phyloP scores from a whole-genome alignment of 768 basidiomycete genomes.

The Cystobasidium ongulense region DNA sequence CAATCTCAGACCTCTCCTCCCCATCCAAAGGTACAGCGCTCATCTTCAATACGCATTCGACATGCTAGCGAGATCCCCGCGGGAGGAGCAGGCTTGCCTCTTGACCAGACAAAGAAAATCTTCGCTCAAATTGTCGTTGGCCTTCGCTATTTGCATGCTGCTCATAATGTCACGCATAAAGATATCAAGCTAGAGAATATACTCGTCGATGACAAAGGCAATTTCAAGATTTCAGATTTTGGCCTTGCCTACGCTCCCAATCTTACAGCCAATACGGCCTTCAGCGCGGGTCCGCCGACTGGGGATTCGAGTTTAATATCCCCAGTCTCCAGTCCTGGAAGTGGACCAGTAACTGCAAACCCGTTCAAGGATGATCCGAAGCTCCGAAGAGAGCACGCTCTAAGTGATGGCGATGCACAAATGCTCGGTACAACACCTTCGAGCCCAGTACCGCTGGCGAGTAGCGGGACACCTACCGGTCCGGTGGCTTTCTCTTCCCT shows the following conservation, averaged over 20 bases:
- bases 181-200: conserved; percentile 98
- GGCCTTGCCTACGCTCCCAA: conserved; percentile 57
- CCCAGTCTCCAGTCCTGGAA: not conserved
- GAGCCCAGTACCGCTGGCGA: not conserved
- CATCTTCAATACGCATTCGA: conserved; percentile 5
- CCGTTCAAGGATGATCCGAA: conserved; percentile 13
- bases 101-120: conserved; percentile 46
- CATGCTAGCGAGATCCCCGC: not conserved
- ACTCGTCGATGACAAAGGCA: conserved; percentile 51
- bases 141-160: conserved; percentile 71
- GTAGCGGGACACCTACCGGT: not conserved
- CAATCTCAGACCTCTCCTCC: conserved; percentile 6
- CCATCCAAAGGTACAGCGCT: not conserved
- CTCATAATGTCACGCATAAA: conserved; percentile 70
- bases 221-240: conserved; percentile 73
- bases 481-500: conserved; percentile 14
- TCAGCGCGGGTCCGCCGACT: not conserved
- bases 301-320: conserved; percentile 3
- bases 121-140: conserved; percentile 78
- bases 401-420: conserved; percentile 18
- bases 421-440: not conserved
- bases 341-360: not conserved
- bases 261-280: not conserved
- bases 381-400: conserved; percentile 12
- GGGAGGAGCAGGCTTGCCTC: conserved; percentile 50